Percentiles rank a stretch among this genome's conserved stretches.
Evolutionary conservation across 208 protist species (phyloP).

Genomic region (Trypanosoma caninum): DNA sequence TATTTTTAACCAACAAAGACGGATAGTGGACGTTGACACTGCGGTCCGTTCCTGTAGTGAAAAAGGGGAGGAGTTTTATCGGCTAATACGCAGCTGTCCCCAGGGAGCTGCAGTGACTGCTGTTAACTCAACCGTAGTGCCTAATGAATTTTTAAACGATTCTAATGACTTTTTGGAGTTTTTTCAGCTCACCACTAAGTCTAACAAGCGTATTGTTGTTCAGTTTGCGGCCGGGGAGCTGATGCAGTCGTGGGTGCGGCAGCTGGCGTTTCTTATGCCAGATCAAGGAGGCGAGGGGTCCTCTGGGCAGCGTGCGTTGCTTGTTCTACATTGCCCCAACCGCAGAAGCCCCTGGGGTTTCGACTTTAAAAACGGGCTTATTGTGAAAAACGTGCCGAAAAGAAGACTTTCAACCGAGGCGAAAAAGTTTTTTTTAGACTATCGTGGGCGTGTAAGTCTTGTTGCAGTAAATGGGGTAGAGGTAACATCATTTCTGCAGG

Average conservation of each 20-base stretch:
- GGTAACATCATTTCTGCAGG: constrained; percentile 41
- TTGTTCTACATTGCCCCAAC: constrained; percentile 37
- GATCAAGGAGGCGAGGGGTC: constrained; percentile 51
- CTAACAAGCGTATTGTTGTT: constrained; percentile 36
- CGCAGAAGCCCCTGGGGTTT: constrained; percentile 31
- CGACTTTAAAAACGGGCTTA: constrained; percentile 27
- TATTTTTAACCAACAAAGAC: constrained; percentile 61
- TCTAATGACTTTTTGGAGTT: constrained; percentile 12
- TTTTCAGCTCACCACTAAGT: constrained; percentile 15
- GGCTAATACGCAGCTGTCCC: constrained; percentile 32
- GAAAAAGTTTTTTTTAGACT: constrained; percentile 25
- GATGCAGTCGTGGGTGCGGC: constrained; percentile 25
- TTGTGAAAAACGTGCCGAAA: constrained; percentile 14
- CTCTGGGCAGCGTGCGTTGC: constrained; percentile 45
- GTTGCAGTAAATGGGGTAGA: constrained; percentile 66
- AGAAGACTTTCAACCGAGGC: constrained; percentile 17
- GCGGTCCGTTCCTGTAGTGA: constrained; percentile 39
- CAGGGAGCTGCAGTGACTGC: constrained; percentile 38
- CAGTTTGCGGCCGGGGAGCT: constrained; percentile 29
- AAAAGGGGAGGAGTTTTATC: constrained; percentile 44
- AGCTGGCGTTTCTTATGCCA: constrained; percentile 41
- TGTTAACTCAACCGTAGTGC: constrained; percentile 40
- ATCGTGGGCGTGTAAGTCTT: constrained; percentile 37
- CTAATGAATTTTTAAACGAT: not conserved
- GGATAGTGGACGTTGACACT: constrained; percentile 60